phyloP scores from a whole-genome alignment of 2,329 filamentous ascomycete genomes.

The Beauveria medogensis region DNA sequence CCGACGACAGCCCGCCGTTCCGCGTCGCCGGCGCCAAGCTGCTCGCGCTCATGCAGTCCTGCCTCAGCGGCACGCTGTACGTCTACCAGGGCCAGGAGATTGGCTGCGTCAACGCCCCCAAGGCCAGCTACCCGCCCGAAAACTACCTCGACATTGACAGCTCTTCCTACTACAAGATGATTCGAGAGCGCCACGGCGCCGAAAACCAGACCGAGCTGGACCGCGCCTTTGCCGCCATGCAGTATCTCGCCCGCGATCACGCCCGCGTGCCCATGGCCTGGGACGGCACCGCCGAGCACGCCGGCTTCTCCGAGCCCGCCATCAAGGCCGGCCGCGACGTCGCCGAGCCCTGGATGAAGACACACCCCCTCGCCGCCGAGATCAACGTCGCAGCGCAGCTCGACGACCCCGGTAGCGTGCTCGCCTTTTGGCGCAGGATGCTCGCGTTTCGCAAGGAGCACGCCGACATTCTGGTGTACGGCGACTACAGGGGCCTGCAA shows the following conservation, averaged over 20 bases:
- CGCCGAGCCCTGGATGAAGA: constrained; percentile 27
- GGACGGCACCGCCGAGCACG: constrained; percentile 31
- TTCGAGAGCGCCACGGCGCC: constrained; percentile 20
- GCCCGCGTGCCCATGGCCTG: constrained; percentile 61
- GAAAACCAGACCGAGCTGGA: constrained; percentile 28
- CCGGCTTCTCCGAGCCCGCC: constrained; percentile 29
- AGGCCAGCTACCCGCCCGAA: constrained; percentile 49
- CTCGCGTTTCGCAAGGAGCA: constrained; percentile 23
- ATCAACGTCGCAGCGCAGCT: constrained; percentile 52
- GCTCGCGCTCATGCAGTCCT: constrained; percentile 44
- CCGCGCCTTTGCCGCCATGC: constrained; percentile 23
- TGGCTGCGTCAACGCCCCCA: constrained; percentile 54
- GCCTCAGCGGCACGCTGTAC: constrained; percentile 52
- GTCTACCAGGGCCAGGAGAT: constrained; percentile 63
- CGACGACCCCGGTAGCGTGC: constrained; percentile 27
- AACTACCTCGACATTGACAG: constrained; percentile 43
- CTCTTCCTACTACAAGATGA: constrained; percentile 30
- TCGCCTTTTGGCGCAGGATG: constrained; percentile 26
- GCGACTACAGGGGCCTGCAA: constrained; percentile 23
- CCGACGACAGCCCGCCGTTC: constrained; percentile 39
- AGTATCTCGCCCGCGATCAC: constrained; percentile 47
- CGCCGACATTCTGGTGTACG: constrained; percentile 25
- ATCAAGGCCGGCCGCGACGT: constrained; percentile 21
- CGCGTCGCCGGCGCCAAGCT: constrained; percentile 47
- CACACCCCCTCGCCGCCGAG: constrained; percentile 22